Percentiles rank a stretch among this genome's conserved stretches.
Conservation (phyloP, 1,139 yeast species). For the Trichomonascaceae sp. region DNA sequence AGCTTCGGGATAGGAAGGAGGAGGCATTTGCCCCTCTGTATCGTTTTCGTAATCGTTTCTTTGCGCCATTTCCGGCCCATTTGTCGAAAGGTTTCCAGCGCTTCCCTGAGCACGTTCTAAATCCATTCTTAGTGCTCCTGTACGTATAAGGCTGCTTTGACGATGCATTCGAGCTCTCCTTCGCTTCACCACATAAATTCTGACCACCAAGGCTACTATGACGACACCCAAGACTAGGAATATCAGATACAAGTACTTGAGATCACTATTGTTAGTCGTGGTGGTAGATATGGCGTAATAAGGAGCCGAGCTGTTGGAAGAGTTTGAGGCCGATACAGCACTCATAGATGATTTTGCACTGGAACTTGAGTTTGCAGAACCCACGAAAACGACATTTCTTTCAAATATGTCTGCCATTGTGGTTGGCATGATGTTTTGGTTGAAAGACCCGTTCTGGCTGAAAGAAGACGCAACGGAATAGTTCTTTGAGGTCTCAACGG, state of each 20-base stretch:
- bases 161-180: conserved; percentile 19
- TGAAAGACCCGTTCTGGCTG: background rate
- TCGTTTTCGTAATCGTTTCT: conserved; percentile 1
- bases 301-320: conserved; percentile 3
- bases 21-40: conserved; percentile 13
- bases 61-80: conserved; percentile 11
- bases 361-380: conserved; percentile 4
- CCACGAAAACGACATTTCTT: conserved; percentile 15
- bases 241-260: conserved; percentile 24
- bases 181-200: conserved; percentile 21
- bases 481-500: background rate
- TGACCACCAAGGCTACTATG: conserved; percentile 21
- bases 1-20: conserved; percentile 23
- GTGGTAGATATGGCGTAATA: conserved; percentile 4
- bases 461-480: background rate
- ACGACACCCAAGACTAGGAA: conserved; percentile 25
- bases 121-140: conserved; percentile 25
- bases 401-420: background rate
- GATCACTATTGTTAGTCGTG: background rate
- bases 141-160: conserved; percentile 18
- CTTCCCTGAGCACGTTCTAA: conserved; percentile 15
- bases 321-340: background rate
- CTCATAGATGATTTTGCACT: background rate
- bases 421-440: background rate
- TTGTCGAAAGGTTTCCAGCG: conserved; percentile 5